A percentile compares a stretch with the other conserved stretches of the same genome.
phyloP scores from a whole-genome alignment of 108 stramenopile species.

The Discostella stelligeroides region DNA sequence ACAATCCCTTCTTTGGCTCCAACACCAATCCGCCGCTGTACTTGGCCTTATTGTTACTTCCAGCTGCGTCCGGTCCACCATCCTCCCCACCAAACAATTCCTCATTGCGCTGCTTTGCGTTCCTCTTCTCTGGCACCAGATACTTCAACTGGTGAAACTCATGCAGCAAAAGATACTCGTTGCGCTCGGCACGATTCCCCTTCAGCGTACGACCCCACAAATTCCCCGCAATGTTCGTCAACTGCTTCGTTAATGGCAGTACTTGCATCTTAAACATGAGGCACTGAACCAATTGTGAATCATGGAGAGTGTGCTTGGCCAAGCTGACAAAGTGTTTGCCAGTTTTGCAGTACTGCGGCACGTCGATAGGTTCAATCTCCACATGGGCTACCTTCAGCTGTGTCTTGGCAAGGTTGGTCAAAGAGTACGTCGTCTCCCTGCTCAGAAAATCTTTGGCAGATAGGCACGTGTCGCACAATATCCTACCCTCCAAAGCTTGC shows the following conservation, averaged over 20 bases:
- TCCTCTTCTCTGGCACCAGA: constrained; percentile 90
- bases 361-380: constrained; percentile 93
- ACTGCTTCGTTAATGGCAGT: constrained; percentile 95
- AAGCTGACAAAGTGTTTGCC: constrained; percentile 80
- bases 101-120: constrained; percentile 55
- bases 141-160: constrained; percentile 98
- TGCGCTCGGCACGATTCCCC: constrained; percentile 98
- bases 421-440: constrained; percentile 94
- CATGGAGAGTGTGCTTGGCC: constrained; percentile 87
- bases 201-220: constrained; percentile 94
- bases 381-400: constrained; percentile 79
- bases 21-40: constrained; percentile 98
- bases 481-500: constrained; percentile 85
- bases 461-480: constrained; percentile 96
- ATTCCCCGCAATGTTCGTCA: constrained; percentile 97
- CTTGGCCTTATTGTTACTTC: constrained; percentile 76
- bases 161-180: constrained; percentile 97
- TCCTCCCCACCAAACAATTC: constrained; percentile 39
- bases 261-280: constrained; percentile 96
- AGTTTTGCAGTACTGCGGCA: constrained; percentile 83
- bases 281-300: constrained; percentile 92
- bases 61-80: constrained; percentile 4
- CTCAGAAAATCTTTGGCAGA: constrained; percentile 92
- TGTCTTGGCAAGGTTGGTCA: constrained; percentile 78
- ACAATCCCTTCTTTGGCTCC: constrained; percentile 99